Percentiles rank a stretch among this genome's conserved stretches.
phyloP scores from a whole-genome alignment of 164 flowering plant species.

The Vitis rupestris region DNA sequence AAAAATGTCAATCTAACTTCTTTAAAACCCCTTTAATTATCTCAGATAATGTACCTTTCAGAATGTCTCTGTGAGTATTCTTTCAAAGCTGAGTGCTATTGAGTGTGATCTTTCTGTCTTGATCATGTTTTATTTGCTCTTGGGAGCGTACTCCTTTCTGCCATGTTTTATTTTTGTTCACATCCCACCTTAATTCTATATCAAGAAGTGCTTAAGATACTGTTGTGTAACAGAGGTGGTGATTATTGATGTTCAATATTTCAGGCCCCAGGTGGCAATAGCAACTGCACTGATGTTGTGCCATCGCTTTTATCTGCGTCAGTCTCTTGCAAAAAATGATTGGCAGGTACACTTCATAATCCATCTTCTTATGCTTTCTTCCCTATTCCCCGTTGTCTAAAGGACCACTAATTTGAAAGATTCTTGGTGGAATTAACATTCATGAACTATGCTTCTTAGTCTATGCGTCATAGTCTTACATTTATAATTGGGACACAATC shows the following conservation, averaged over 20 bases:
- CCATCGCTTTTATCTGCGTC: constrained; percentile 66
- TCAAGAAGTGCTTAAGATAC: background rate
- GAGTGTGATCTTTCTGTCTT: background rate
- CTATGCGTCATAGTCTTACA: no score
- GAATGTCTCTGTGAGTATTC: background rate
- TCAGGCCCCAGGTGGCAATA: constrained; percentile 62
- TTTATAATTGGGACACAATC: no score
- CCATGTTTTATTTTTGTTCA: background rate
- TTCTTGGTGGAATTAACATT: background rate
- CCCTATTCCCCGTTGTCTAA: background rate
- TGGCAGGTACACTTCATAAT: constrained; percentile 42
- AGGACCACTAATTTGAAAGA: background rate
- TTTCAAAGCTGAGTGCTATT: background rate
- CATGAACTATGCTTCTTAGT: no score
- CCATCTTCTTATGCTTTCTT: background rate
- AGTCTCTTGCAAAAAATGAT: constrained; percentile 66
- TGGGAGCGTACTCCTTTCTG: background rate
- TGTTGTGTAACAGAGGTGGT: background rate
- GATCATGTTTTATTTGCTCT: background rate
- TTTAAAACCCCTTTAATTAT: background rate
- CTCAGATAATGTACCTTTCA: background rate
- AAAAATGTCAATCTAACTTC: background rate
- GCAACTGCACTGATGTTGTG: constrained; percentile 63
- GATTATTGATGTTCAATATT: constrained; percentile 10
- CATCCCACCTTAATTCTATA: background rate